Evolutionary conservation across 345 rosid genomes (phyloP).

Genomic region (Arabidopsis arenosa): DNA sequence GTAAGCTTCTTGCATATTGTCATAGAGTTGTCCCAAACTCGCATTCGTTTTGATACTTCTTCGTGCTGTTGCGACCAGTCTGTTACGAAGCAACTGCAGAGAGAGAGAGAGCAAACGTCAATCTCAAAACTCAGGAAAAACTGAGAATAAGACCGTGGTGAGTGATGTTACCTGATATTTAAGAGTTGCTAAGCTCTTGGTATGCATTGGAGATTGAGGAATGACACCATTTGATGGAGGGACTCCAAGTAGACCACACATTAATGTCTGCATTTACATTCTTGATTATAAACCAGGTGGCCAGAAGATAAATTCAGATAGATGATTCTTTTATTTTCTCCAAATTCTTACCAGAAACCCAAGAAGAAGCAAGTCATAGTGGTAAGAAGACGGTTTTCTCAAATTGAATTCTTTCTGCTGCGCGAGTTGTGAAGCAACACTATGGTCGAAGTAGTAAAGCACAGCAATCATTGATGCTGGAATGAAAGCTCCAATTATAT

Average conservation of each 20-base stretch:
- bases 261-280: conserved; percentile 58
- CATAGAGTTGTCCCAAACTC: conserved; percentile 82
- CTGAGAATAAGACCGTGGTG: background rate
- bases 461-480: conserved; percentile 99
- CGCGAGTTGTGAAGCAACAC: conserved; percentile 97
- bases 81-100: conserved; percentile 78
- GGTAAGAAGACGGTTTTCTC: conserved; percentile 91
- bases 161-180: conserved; percentile 76
- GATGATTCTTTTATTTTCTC: background rate
- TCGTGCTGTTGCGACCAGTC: conserved; percentile 73
- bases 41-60: conserved; percentile 68
- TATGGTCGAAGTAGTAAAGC: conserved; percentile 94
- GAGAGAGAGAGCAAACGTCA: conserved; percentile 10
- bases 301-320: background rate
- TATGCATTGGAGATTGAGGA: conserved; percentile 99
- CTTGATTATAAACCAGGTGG: background rate
- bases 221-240: conserved; percentile 98
- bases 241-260: conserved; percentile 92
- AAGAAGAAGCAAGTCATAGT: conserved; percentile 87
- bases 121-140: conserved; percentile 6
- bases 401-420: conserved; percentile 94
- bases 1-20: conserved; percentile 83
- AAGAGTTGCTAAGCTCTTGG: conserved; percentile 90
- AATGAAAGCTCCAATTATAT: conserved; percentile 93
- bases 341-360: conserved; percentile 71